Evolutionary conservation across 257 asterid species (phyloP).

Genomic region (Haberlea rhodopensis): DNA sequence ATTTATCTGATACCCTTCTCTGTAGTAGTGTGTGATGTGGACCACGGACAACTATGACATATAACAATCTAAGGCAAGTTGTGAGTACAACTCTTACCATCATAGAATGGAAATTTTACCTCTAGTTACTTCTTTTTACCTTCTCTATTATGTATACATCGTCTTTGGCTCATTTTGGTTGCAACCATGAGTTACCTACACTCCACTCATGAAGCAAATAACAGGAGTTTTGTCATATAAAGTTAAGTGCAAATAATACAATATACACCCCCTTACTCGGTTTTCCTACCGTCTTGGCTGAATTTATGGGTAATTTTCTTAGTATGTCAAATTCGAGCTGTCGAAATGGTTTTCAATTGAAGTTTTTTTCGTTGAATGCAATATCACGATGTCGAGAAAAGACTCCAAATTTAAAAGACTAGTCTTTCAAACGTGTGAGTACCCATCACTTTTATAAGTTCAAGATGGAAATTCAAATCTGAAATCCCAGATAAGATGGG

Average conservation of each 20-base stretch:
- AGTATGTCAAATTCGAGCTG: not conserved
- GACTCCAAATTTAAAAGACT: too few relatives aligned
- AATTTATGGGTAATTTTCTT: not conserved
- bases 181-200: not conserved
- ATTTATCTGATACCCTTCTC: constrained; percentile 53
- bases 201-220: not conserved
- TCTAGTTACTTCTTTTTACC: not conserved
- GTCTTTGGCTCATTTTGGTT: constrained; percentile 11
- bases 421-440: too few relatives aligned
- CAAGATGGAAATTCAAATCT: not conserved
- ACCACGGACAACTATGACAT: constrained; percentile 52
- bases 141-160: constrained; percentile 13
- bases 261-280: not conserved
- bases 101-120: constrained; percentile 28
- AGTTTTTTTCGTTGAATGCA: too few relatives aligned
- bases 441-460: too few relatives aligned
- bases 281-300: not conserved
- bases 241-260: not conserved
- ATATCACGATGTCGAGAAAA: too few relatives aligned
- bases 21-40: constrained; percentile 47
- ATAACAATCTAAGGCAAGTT: constrained; percentile 45
- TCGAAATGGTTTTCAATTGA: not conserved
- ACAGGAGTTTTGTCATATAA: not conserved
- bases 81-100: constrained; percentile 31
- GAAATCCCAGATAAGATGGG: not conserved